These are phyloP conservation scores for Halophytophthora batemanensis DNA, from an alignment of 352 stramenopile genomes.

Conservation along the genomic window DNA sequence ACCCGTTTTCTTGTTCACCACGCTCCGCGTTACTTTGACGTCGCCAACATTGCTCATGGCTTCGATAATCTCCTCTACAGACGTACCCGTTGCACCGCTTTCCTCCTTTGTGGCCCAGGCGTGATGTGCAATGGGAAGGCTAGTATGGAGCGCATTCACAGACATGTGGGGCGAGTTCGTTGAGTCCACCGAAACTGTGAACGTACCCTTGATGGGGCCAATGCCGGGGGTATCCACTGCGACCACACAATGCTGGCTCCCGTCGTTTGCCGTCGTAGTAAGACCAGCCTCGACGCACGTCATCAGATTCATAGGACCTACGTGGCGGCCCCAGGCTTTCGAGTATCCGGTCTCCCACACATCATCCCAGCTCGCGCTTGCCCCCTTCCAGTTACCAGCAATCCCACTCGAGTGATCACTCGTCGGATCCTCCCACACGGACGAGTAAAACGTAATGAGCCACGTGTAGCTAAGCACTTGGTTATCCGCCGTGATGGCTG, in stretches of 20 bases:
- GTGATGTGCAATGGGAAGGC: constrained; percentile 90
- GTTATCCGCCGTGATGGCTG: constrained; percentile 27
- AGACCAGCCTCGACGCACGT: constrained; percentile 62
- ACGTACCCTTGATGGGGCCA: constrained; percentile 90
- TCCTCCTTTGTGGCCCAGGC: constrained; percentile 85
- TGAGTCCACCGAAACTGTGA: constrained; percentile 90
- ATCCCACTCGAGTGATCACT: constrained; percentile 79
- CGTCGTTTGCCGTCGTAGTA: constrained; percentile 57
- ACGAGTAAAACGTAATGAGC: constrained; percentile 93
- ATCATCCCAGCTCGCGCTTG: constrained; percentile 74
- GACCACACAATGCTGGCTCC: constrained; percentile 42
- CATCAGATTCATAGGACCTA: constrained; percentile 81
- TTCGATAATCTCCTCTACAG: constrained; percentile 95
- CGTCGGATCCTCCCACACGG: constrained; percentile 90
- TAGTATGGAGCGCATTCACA: constrained; percentile 56
- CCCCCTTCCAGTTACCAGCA: constrained; percentile 91
- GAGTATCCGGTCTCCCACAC: constrained; percentile 94
- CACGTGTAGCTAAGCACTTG: constrained; percentile 90
- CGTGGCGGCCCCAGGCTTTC: constrained; percentile 96
- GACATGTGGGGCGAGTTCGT: constrained; percentile 63
- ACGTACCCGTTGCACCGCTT: constrained; percentile 89
- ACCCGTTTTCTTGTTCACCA: constrained; percentile 84
- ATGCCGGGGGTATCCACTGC: constrained; percentile 31
- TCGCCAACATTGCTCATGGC: constrained; percentile 93
- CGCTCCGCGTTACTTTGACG: constrained; percentile 86